Percentiles rank a stretch among this genome's conserved stretches.
phyloP scores from a whole-genome alignment of 441 rosid species.

The Brassica balearica region DNA sequence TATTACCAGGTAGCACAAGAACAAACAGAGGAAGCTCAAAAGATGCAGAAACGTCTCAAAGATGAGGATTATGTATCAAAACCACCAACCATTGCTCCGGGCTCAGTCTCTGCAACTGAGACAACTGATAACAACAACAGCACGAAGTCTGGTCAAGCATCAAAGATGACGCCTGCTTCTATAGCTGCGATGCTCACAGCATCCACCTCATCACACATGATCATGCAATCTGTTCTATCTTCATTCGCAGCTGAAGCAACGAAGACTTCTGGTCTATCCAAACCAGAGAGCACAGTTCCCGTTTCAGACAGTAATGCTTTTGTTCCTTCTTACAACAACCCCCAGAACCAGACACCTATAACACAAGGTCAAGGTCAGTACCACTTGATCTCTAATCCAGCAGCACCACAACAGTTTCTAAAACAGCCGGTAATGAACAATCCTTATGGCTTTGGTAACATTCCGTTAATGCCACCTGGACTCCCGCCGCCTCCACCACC shows the following conservation, averaged over 20 bases:
- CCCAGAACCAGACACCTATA: constrained; percentile 7
- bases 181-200: constrained; percentile 91
- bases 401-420: constrained; percentile 58
- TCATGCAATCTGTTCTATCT: constrained; percentile 91
- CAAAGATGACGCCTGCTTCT: constrained; percentile 72
- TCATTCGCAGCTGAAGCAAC: constrained; percentile 92
- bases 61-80: not conserved
- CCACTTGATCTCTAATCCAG: constrained; percentile 56
- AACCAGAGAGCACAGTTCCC: constrained; percentile 42
- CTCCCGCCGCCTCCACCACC: constrained; percentile 49
- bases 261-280: constrained; percentile 53
- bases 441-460: constrained; percentile 54
- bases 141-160: constrained; percentile 52
- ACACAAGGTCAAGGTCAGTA: constrained; percentile 41
- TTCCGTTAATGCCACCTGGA: constrained; percentile 64
- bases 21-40: constrained; percentile 43
- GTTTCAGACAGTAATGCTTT: constrained; percentile 52
- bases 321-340: constrained; percentile 33
- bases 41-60: constrained; percentile 41
- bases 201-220: constrained; percentile 74
- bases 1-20: constrained; percentile 73
- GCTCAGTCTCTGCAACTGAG: not conserved
- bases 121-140: constrained; percentile 36
- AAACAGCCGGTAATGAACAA: constrained; percentile 2
- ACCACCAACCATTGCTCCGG: constrained; percentile 50